A percentile compares a stretch with the other conserved stretches of the same genome.
phyloP scores from a whole-genome alignment of 179 eudicot genomes.

The Sideroxylon spinosum region DNA sequence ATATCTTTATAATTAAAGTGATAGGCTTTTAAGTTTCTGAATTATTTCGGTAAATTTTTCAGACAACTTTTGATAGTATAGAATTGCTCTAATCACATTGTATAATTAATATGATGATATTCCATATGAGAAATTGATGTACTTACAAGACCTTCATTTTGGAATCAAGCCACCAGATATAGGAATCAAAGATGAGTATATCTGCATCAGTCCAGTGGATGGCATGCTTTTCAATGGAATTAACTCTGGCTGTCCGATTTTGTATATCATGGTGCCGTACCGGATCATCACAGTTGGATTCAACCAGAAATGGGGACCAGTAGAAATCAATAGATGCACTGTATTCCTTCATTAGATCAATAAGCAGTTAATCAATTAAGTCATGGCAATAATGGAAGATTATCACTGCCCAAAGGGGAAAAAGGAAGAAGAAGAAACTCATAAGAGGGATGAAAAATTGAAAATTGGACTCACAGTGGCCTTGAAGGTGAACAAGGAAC shows the following conservation, averaged over 20 bases:
- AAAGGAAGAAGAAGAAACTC: too few relatives aligned
- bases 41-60: too few relatives aligned
- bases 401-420: too few relatives aligned
- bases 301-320: conserved; percentile 21
- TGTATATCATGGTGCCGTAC: neutral
- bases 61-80: too few relatives aligned
- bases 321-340: conserved; percentile 20
- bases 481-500: conserved; percentile 42
- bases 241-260: conserved; percentile 2
- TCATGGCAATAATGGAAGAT: too few relatives aligned
- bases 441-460: neutral
- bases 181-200: conserved; percentile 18
- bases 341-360: conserved; percentile 11
- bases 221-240: conserved; percentile 18
- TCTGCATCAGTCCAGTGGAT: conserved; percentile 15
- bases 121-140: too few relatives aligned
- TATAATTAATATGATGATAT: too few relatives aligned
- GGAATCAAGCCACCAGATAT: conserved; percentile 15
- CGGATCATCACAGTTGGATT: conserved; percentile 19
- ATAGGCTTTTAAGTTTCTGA: too few relatives aligned
- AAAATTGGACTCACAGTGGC: conserved; percentile 36
- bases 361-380: neutral
- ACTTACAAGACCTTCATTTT: conserved; percentile 15
- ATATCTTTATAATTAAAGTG: too few relatives aligned
- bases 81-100: too few relatives aligned